Base-by-base conservation (phyloP, 2,329 filamentous ascomycete species). In the Verticillium klebahnii region DNA sequence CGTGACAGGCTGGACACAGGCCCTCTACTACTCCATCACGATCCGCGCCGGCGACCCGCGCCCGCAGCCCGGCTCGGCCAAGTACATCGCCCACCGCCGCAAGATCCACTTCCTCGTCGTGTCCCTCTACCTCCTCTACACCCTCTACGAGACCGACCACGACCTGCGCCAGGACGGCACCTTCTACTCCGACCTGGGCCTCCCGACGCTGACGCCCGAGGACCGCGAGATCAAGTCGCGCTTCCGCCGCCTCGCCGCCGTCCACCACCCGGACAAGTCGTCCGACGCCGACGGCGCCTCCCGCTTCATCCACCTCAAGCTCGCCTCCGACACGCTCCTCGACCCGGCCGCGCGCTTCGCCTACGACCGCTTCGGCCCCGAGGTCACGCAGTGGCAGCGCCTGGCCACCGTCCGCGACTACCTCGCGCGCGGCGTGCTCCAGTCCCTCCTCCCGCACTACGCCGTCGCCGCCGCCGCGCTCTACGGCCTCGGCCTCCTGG, bases 71-170 rank as follows among this genome's bases (percentile, higher is more conserved):
- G 85, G 91, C 74, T 81, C 84, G n/a, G 82, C 87, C 2, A 87
- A 87, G 67, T 91, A 86, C 73, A 81, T 83, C 65, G 82, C 84
- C 62, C 91, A 98, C 78, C 89, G 92, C 63, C 90, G 90, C 62
- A 85, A 87, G 69, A 94, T 97, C 73, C 88, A 95, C 73, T 89
- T 94, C 71, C 80, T 89, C 68, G 91, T 98, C 70, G 89, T 98
- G 58, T 81, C 89, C 57, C 78, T 85, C 64, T 99, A 98, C 78
- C 90, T 98, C 40, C 77, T 89, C 66, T 97, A 97, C 81, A 97
- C 93, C 56, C 87, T 98, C 69, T 95, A 93, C 78, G 94, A 98
- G 78, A 90, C 92, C 70, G 91, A 96, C 81, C 87, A 91, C 78
- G 87, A 92, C 65, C 82, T 97, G 32, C 89, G 86, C 65, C 79